Base-by-base conservation (phyloP, 176 grass and related monocot species). In the Juncus effusus region DNA sequence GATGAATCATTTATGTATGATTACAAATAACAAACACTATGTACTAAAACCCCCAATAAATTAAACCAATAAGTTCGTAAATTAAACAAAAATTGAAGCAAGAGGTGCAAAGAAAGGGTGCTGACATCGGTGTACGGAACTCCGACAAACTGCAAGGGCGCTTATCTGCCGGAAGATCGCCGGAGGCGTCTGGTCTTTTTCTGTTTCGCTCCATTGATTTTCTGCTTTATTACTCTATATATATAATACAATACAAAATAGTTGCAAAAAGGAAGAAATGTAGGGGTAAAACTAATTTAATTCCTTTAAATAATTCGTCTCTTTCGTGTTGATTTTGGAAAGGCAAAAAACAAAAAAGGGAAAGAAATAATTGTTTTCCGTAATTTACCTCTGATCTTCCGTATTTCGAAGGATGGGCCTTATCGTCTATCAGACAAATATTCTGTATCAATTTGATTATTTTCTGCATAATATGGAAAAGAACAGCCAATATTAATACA, bases 161-260 rank as follows among this genome's bases (percentile, higher is more conserved):
- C 83, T 99, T 99, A 73, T 99, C 88, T 15, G 80, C 83, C 56
- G 83, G 88, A 15, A 75, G 61, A 64, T 82, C 78, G 7, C 73
- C 86, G 44, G 64, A 61, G 72, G 37, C 82, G 70, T 99, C 89
- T 36, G 77, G 63, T 64, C 94, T 77, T 81, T 99, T 99, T 83
- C 94, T 80, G 74, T 77, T 84, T 51, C 94, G 88, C 87, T 47
- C 44, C 94, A 99, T 90, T 55, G 53, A 64, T 61, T 70, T 55
- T 41, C 54, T n/a, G 2, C 57, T n/a, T 2, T 47, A 47, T 47
- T 5, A 47, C 14, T 59, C 6, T 49, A 15, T 72, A 28, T 42
- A 72, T 56, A 58, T 42, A 72, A 38, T 14, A 59, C 10, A 72
- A 55, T 7, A 70, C 53, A 70, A 55, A 38, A 53, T 14, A 52